These are phyloP conservation scores for Suhomyces tanzawaensis DNA, from an alignment of 805 yeast genomes.

Conservation along the genomic window DNA sequence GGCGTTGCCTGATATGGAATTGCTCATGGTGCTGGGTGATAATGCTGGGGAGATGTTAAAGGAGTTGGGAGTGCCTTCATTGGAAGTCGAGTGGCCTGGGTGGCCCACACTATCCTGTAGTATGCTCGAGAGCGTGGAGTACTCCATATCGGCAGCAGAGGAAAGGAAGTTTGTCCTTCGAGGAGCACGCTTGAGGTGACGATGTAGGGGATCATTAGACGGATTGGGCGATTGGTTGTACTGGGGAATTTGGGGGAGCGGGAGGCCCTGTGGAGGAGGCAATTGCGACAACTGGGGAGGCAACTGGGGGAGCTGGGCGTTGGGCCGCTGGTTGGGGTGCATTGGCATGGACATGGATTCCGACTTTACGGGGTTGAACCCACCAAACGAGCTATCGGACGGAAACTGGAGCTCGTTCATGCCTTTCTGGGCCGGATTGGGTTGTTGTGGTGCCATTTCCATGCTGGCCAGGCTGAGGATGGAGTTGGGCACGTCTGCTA, in stretches of 20 bases:
- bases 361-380: background rate
- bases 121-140: conserved; percentile 64
- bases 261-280: background rate
- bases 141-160: conserved; percentile 71
- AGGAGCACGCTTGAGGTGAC: background rate
- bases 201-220: background rate
- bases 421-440: background rate
- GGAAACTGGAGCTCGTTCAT: background rate
- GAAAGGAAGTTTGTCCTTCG: conserved; percentile 54
- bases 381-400: background rate
- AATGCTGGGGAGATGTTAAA: conserved; percentile 33
- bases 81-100: conserved; percentile 26
- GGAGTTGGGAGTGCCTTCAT: conserved; percentile 40
- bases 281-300: background rate
- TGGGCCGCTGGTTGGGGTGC: background rate
- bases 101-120: conserved; percentile 46
- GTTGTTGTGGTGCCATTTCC: background rate
- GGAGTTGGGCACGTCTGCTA: conserved; percentile 54
- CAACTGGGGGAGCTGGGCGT: background rate
- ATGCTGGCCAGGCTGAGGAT: background rate
- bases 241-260: background rate
- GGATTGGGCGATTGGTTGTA: background rate
- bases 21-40: conserved; percentile 24
- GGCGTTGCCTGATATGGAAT: conserved; percentile 6
- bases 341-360: background rate